Evolutionary conservation across 148 eudicot species (phyloP), one percentile per base, ranked within the genome.

Genomic region (Silene latifolia): DNA sequence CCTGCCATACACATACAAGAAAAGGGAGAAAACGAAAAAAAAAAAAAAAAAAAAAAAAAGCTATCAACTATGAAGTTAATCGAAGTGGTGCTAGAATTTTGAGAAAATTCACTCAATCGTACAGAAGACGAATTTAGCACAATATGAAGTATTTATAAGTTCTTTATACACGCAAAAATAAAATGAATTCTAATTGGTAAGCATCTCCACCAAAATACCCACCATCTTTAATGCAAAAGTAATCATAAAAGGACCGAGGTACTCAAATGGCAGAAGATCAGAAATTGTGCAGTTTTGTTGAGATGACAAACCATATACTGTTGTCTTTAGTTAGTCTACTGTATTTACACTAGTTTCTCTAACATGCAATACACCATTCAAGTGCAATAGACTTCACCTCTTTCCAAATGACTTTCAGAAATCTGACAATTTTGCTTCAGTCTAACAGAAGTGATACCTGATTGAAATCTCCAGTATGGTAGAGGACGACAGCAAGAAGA

Each of bases 391-490:
- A 67, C 44, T 42, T 67, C 69, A 23, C 10, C 27, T 13, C 64
- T 35, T 29, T 32, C 46, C 23, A 20, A 69, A 48, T 51, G 20
- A 51, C 60, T 24, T 48, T 25, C 1, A 21, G 61, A 21, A 39
- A 53, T 70, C 44, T 51, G 24, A 19, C 24, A 61, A 46, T 2
- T 51, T 74, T 79, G 29, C 23, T 25, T 57, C 18, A 42, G 53
- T 42, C 24, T 67, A 18, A 19, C 71, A 39, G 14, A 60, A 11
- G 82, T 48, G 17, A 73, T 79, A 93, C 98, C 98, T 93, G 98
- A 87, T 91, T 93, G 79, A 93, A 93, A 79, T 93, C 98, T 44
- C 98, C 98, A 9, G 98, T 90, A 76, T 93, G 98, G 80, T 93
- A 93, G 44, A 93, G 89, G 62, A 93, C 98, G 32, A 93, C 98